Base-by-base conservation (phyloP, 345 rosid species). In the Mercurialis annua region DNA sequence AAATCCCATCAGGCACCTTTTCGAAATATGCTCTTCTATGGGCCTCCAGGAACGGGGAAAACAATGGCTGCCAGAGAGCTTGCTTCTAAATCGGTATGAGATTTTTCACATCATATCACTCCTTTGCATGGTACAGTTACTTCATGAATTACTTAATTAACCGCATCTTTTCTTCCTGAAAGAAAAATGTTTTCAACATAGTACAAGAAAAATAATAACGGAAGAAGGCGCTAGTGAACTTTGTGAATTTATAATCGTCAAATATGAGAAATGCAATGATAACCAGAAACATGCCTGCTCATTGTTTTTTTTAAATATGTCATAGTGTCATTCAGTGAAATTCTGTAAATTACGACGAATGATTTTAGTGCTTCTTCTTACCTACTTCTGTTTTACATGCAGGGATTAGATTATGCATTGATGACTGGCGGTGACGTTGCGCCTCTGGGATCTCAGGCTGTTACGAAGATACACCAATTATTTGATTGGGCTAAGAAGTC, bases 381-480 rank as follows among this genome's bases (percentile, higher is more conserved):
- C 68, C 31, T 61, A 73, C 14, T 21, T 23, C 60, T 36, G 15
- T 26, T 74, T 60, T 72, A 49, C 60, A 44, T 73, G 73, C 81
- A 94, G 99, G 99, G 99, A 51, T 81, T 94, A 68, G 99, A 91
- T 75, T 94, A 94, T 82, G 99, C 99, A 12, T 81, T 94, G 89
- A 94, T 94, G 99, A 94, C 97, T 0, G 99, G 97, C 44, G 97
- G 97, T 48, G 97, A 94, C 85, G 96, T 94, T 69, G 96, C 97
- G 67, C 99, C 99, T 4, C 81, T 94, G 71, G 99, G 97, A 73
- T 75, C 99, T 50, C 97, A 94, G 81, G 99, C 99, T 62, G 99
- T 91, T 73, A 94, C 97, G 3, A 94, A 94, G 85, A 94, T 91
- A 77, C 97, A 94, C 78, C 97, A 91, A 77, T 72, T 91, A 68